These are phyloP conservation scores for Fomitopsis pinicola DNA, from an alignment of 1,284 basidiomycete genomes.

Conservation along the genomic window DNA sequence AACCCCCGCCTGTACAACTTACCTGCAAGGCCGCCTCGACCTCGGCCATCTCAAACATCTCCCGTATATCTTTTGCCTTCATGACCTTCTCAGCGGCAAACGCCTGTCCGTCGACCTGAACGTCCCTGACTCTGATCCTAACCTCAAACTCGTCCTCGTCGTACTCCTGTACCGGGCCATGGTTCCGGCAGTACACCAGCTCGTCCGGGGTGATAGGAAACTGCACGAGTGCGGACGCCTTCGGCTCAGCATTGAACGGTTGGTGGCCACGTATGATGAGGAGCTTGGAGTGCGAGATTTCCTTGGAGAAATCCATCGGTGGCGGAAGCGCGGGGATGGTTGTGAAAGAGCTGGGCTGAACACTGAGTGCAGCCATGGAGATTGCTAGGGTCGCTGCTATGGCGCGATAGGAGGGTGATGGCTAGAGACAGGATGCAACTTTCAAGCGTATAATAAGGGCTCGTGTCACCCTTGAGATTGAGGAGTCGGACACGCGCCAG, in stretches of 20 bases:
- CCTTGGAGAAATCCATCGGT: constrained; percentile 38
- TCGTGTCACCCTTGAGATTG: neutral
- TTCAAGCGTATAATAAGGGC: too few relatives aligned
- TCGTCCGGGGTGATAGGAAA: constrained; percentile 53
- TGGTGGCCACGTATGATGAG: constrained; percentile 41
- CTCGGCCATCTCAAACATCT: constrained; percentile 37
- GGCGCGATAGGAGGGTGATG: neutral
- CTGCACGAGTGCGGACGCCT: constrained; percentile 48
- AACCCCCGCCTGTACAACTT: constrained; percentile 15
- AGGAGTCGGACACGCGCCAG: neutral
- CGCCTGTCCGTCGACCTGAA: constrained; percentile 15
- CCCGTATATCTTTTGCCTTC: constrained; percentile 39
- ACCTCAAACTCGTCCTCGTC: constrained; percentile 41
- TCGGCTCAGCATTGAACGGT: constrained; percentile 60
- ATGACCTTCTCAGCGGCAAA: constrained; percentile 31
- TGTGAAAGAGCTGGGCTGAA: neutral
- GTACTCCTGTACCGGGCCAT: constrained; percentile 52
- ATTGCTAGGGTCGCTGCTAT: neutral
- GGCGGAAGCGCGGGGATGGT: constrained; percentile 20
- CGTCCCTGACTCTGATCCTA: constrained; percentile 20
- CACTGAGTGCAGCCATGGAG: neutral
- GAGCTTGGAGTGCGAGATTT: constrained; percentile 36
- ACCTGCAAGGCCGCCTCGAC: constrained; percentile 62
- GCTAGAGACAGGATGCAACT: too few relatives aligned
- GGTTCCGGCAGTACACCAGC: constrained; percentile 58